These are phyloP conservation scores for Plenodomus tracheiphilus DNA, from an alignment of 2,329 filamentous ascomycete genomes.

Conservation along the genomic window DNA sequence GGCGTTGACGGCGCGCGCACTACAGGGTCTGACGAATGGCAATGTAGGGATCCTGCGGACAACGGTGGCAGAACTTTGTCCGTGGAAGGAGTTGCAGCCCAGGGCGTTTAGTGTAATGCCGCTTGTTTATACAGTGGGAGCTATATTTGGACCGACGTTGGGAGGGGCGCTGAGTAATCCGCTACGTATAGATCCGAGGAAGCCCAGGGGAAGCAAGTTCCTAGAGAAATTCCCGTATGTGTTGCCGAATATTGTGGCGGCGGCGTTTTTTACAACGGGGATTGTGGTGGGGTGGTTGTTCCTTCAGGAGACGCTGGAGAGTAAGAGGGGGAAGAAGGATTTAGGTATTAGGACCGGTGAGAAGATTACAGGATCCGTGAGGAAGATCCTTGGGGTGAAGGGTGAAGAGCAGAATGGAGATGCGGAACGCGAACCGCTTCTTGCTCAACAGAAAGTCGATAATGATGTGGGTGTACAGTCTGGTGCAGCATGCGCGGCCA, in stretches of 20 bases:
- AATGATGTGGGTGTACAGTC: conserved; percentile 16
- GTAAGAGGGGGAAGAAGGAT: conserved; percentile 69
- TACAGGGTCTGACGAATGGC: conserved; percentile 85
- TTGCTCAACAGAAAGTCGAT: conserved; percentile 26
- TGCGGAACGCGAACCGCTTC: conserved; percentile 36
- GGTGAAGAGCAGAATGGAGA: conserved; percentile 8
- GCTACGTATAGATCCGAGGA: conserved; percentile 68
- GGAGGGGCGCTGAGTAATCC: conserved; percentile 87
- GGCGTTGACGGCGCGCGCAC: conserved; percentile 74
- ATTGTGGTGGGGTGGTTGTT: conserved; percentile 76
- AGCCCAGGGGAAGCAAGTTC: conserved; percentile 67
- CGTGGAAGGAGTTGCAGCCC: conserved; percentile 81
- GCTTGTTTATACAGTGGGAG: conserved; percentile 83
- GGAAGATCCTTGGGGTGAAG: conserved; percentile 20
- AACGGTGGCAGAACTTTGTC: conserved; percentile 91
- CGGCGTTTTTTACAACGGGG: conserved; percentile 76
- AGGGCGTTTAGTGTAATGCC: conserved; percentile 93
- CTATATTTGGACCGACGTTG: conserved; percentile 82
- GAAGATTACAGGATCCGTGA: conserved; percentile 54
- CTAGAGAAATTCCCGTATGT: conserved; percentile 79
- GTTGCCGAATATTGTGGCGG: conserved; percentile 80
- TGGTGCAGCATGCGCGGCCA: conserved; percentile 1
- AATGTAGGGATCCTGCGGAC: conserved; percentile 85
- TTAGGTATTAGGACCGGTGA: conserved; percentile 76
- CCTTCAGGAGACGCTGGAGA: conserved; percentile 81